Evolutionary conservation across 23 red algal species (phyloP), one percentile per base, ranked within the genome.

Genomic region (Agarophyton chilense): DNA sequence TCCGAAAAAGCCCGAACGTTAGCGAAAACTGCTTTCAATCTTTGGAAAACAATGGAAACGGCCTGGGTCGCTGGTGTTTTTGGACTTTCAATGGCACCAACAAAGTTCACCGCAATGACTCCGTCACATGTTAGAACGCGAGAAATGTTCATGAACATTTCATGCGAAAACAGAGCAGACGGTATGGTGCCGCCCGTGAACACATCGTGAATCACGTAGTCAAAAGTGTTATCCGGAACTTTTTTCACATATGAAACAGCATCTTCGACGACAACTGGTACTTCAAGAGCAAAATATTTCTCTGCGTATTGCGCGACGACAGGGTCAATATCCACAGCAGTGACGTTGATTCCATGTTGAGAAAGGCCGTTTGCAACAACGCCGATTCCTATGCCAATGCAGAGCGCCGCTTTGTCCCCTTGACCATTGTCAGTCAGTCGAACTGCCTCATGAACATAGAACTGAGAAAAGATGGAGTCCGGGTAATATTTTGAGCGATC

Each of bases 391-490:
- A 91, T 24, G 26, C 88, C 88, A 44, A 91, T 55, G 60, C 88
- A 91, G 43, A 91, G 62, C 13, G 88, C 88, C 1, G 42, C 18
- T 29, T 42, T 65, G 43, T 60, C 33, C 2, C n/a, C 60, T 8
- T 18, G 36, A 35, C 32, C 10, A 11, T 85, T 19, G 38, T 49
- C 68, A 10, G 61, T 40, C n/a, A 91, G 38, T 22, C 88, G 54
- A 10, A 91, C 88, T 19, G 88, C 88, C 46, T 91, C 88, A 28
- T 91, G 88, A 34, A 91, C 88, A 47, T 91, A 82, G 53, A 91
- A 91, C 47, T 91, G 88, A 60, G 62, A 62, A 36, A 91, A 91
- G 19, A 91, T 82, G 43, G 76, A 72, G 51, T 82, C 75, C 21
- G 43, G 76, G 35, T 28, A 58, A 56, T 43, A 91, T 28, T 52